These are phyloP conservation scores for Ophiocordyceps camponoti-floridani DNA, from an alignment of 2,329 filamentous ascomycete genomes.

Conservation along the genomic window DNA sequence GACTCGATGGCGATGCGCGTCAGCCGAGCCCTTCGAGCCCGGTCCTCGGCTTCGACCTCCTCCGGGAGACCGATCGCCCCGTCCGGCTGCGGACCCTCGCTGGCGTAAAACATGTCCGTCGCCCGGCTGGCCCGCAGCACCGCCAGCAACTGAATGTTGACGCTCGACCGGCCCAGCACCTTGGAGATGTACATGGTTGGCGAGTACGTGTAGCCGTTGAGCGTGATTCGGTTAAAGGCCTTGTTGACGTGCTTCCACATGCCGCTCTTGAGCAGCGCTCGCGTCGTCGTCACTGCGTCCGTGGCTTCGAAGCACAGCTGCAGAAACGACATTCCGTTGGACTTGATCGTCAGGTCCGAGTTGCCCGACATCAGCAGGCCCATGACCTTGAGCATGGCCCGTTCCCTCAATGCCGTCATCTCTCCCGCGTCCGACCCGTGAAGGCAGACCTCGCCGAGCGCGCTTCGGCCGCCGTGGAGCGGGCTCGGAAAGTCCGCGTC, in stretches of 20 bases:
- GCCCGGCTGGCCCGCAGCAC: constrained; percentile 34
- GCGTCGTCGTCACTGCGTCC: constrained; percentile 35
- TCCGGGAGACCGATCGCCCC: constrained; percentile 33
- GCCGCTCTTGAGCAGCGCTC: constrained; percentile 40
- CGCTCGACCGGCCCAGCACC: constrained; percentile 21
- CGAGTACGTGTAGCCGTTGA: constrained; percentile 39
- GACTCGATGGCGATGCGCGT: constrained; percentile 25
- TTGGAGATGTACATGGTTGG: constrained; percentile 43
- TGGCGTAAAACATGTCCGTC: constrained; percentile 34
- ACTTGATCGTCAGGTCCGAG: constrained; percentile 36
- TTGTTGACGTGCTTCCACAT: constrained; percentile 49
- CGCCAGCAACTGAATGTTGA: constrained; percentile 22
- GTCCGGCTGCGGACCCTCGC: constrained; percentile 32
- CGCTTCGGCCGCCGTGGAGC: constrained; percentile 42
- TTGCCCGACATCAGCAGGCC: constrained; percentile 35
- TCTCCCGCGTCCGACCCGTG: constrained; percentile 28
- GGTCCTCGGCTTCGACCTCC: constrained; percentile 29
- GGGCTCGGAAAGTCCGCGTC: constrained; percentile 47
- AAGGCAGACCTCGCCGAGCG: constrained; percentile 44
- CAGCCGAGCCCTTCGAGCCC: constrained; percentile 27
- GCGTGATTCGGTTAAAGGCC: constrained; percentile 34
- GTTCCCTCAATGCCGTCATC: constrained; percentile 27
- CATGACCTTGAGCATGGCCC: constrained; percentile 38
- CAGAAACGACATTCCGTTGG: constrained; percentile 38
- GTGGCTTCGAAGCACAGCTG: constrained; percentile 40